Evolutionary conservation across 108 stramenopile genomes (phyloP).

Genomic region (Pseudonitzschia multistriata): DNA sequence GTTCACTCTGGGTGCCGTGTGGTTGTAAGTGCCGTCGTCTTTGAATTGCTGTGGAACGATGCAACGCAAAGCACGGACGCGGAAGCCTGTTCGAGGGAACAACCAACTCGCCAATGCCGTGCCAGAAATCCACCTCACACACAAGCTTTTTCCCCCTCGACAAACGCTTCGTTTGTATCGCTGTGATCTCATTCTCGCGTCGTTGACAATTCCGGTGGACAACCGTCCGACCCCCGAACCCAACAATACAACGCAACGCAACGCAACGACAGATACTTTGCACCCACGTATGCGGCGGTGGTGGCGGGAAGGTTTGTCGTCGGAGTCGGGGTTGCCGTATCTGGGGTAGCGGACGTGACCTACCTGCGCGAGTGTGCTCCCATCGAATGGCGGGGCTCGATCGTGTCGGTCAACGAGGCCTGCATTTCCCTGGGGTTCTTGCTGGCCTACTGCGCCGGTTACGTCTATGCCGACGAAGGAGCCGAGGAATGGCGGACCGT

Average conservation of each 20-base stretch:
- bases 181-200: too few species aligned
- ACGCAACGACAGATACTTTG: slow-evolving; percentile 11
- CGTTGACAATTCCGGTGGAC: too few species aligned
- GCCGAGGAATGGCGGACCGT: slow-evolving; percentile 56
- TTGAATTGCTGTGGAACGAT: too few species aligned
- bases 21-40: slow-evolving; percentile 21
- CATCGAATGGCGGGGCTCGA: slow-evolving; percentile 56
- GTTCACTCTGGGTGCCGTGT: slow-evolving; percentile 59
- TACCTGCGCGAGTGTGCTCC: slow-evolving; percentile 74
- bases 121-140: too few species aligned
- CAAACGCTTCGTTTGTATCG: too few species aligned
- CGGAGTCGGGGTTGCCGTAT: slow-evolving; percentile 68
- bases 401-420: slow-evolving; percentile 76
- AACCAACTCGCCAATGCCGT: too few species aligned
- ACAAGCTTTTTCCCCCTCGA: too few species aligned
- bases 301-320: slow-evolving; percentile 59
- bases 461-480: slow-evolving; percentile 25
- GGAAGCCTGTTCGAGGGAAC: too few species aligned
- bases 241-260: too few species aligned
- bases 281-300: slow-evolving; percentile 30
- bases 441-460: slow-evolving; percentile 55
- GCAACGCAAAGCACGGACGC: too few species aligned
- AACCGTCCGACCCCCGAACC: too few species aligned
- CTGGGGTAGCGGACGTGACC: slow-evolving; percentile 68
- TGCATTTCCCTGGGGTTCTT: slow-evolving; percentile 74